Evolutionary conservation across 2,329 filamentous ascomycete species (phyloP), one percentile per base, ranked within the genome.

Genomic region (Sordariomycetes sp.): DNA sequence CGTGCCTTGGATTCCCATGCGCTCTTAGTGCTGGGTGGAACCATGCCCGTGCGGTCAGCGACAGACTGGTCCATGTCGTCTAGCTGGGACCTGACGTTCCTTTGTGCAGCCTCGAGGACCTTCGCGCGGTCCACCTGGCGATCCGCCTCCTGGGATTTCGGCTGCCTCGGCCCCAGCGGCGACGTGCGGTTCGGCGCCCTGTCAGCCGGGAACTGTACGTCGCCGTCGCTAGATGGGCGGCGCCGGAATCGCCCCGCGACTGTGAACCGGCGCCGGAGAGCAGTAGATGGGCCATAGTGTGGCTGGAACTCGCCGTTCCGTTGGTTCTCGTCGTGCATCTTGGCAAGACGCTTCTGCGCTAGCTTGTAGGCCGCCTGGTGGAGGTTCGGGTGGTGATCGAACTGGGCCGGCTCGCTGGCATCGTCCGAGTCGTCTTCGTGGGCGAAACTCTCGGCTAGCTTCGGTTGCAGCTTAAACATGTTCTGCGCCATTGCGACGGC

Each of bases 311-410:
- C 82, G 4, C 80, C 77, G 59, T 79, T 78, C 61, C 83, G 79
- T 56, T 79, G 73, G 64, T 86, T 78, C 59, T 92, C 86, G 59
- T 88, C 81, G 48, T 93, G 84, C 60, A 97, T 83, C 67, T 87
- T 93, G 5, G 89, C 83, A 25, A 97, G 76, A 40, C 91, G 85
- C 69, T 95, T 89, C 59, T 92, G 85, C 0, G 93, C 92, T 58
- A 94, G 81, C 66, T 86, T 91, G 66, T 94, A 90, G 0, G 93
- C 93, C 6, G 88, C 87, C 66, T 96, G 90, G 67, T 97, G 90
- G 1, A 97, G 77, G 61, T 84, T 87, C 78, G 75, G 65, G 79
- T 81, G 7, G 84, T 32, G 28, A 7, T 53, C 35, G 53, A 54
- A 55, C n/a, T 51, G 54, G 12, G 35, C 32, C 16, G 28, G 48